phyloP scores from a whole-genome alignment of 192 early-diverging fungal species.

The Backusella morwellensis region DNA sequence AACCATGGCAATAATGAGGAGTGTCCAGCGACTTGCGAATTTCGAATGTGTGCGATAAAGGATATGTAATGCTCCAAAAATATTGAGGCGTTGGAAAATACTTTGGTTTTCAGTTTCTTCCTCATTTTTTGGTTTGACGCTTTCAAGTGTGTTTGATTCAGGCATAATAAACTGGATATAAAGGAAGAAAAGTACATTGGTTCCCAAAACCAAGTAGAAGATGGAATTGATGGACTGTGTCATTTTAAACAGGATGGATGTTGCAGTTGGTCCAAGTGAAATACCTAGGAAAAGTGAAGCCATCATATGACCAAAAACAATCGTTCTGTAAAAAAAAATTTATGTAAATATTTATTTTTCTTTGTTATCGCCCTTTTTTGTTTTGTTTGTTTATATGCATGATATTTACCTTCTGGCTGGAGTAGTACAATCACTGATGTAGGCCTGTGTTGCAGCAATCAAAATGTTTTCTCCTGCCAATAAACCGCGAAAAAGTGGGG shows the following conservation, averaged over 20 bases:
- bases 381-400: background rate
- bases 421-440: slow-evolving; percentile 34
- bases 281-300: slow-evolving; percentile 14
- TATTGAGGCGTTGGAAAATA: slow-evolving; percentile 26
- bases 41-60: slow-evolving; percentile 12
- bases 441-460: slow-evolving; percentile 30
- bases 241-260: background rate
- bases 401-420: slow-evolving; percentile 21
- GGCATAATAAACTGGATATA: slow-evolving; percentile 18
- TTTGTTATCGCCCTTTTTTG: background rate
- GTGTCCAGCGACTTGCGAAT: slow-evolving; percentile 16
- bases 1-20: slow-evolving; percentile 18
- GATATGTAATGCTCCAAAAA: slow-evolving; percentile 31
- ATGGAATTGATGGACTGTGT: background rate
- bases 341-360: background rate
- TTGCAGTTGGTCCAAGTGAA: background rate
- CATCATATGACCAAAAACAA: slow-evolving; percentile 14
- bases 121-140: background rate
- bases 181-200: slow-evolving; percentile 8
- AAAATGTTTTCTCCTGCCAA: slow-evolving; percentile 25
- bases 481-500: slow-evolving; percentile 26
- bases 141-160: slow-evolving; percentile 27
- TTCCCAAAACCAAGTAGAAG: background rate
- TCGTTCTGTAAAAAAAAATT: background rate
- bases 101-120: background rate